Evolutionary conservation across 139 green algal genomes (phyloP), one percentile per base, ranked within the genome.

Genomic region (Gonium pectorale): DNA sequence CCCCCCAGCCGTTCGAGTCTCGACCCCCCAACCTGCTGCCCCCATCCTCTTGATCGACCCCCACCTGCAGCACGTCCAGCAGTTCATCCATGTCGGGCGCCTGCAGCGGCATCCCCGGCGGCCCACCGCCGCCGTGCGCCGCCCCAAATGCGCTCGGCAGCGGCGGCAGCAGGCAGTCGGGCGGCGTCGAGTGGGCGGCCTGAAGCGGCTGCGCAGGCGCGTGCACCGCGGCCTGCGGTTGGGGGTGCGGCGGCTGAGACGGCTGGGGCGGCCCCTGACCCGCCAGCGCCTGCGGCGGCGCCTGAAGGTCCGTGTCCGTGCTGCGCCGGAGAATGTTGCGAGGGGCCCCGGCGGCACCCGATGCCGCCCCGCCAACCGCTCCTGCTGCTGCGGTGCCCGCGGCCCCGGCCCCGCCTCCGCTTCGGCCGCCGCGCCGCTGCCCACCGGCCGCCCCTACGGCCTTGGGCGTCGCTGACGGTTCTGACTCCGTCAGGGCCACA

Each of bases 51-150:
- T 56, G 17, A 13, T 13, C 17, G n/a, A n/a, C n/a, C n/a, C 68
- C 3, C 63, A 73, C 78, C 44, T 84, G 43, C 63, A 84, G 15
- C 19, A 84, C 78, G 11, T 84, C 78, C 62, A 84, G 52, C 33
- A 84, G 27, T 35, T 84, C 78, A 35, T 74, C 63, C 78, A 84
- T 82, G 75, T 82, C 75, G 29, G 75, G 75, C 15, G 59, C 59
- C 17, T 82, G 59, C 56, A 81, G 27, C 8, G 74, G 38, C 1
- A 27, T 29, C 0, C 56, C 37, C 26, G 21, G 24, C 31, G 15
- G 31, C 63, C 35, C 63, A 21, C 29, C 3, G 63, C 17, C 27
- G 21, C 33, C 35, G n/a, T n/a, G n/a, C n/a, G n/a, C n/a, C n/a
- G n/a, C n/a, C n/a, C n/a, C n/a, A n/a, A 66, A 84, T 7, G 44